Evolutionary conservation across 805 yeast species (phyloP).

Genomic region (Ogataea polymorpha): DNA sequence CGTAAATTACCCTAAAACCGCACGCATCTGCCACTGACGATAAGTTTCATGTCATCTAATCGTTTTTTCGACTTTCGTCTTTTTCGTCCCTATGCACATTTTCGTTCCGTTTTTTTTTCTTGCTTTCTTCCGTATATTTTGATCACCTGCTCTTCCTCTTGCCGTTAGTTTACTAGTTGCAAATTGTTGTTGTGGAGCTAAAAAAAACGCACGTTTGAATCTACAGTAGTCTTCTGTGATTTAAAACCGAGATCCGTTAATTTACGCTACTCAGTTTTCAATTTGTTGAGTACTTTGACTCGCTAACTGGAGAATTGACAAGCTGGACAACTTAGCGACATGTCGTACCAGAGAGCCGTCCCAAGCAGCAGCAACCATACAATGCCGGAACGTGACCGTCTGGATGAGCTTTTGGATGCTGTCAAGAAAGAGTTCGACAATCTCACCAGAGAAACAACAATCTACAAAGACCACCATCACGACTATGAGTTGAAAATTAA

Average conservation of each 20-base stretch:
- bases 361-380: slow-evolving; percentile 21
- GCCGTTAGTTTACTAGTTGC: slow-evolving; percentile 3
- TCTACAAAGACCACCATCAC: slow-evolving; percentile 84
- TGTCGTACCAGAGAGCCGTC: slow-evolving; percentile 30
- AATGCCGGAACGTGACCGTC: slow-evolving; percentile 30
- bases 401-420: slow-evolving; percentile 81
- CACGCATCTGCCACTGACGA: background rate
- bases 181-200: slow-evolving; percentile 3
- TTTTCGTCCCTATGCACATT: slow-evolving; percentile 11
- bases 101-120: slow-evolving; percentile 12
- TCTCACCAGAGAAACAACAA: slow-evolving; percentile 80
- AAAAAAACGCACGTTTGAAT: background rate
- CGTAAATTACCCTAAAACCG: background rate
- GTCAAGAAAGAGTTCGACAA: slow-evolving; percentile 87
- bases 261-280: background rate
- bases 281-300: background rate
- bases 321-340: slow-evolving; percentile 8
- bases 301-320: slow-evolving; percentile 5
- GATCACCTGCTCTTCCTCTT: slow-evolving; percentile 4
- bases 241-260: background rate
- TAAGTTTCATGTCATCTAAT: slow-evolving; percentile 1
- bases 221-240: background rate
- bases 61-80: slow-evolving; percentile 14
- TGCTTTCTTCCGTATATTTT: slow-evolving; percentile 11
- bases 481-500: slow-evolving; percentile 86